Evolutionary conservation across 345 rosid species (phyloP).

Genomic region (Stellera chamaejasme): DNA sequence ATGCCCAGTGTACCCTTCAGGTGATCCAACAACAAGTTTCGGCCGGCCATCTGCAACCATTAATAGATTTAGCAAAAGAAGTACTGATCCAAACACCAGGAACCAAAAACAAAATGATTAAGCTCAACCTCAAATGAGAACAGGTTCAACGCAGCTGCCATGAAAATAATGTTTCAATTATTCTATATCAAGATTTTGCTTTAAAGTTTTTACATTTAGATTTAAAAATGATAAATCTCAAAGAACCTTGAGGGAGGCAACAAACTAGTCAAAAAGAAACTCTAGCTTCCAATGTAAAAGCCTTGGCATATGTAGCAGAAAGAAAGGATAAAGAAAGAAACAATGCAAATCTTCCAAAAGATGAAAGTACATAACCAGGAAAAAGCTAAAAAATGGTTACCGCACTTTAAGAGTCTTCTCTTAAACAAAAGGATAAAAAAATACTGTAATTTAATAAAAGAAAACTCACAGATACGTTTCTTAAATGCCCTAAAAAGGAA

Average conservation of each 20-base stretch:
- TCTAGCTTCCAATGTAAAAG: slow-evolving; percentile 5
- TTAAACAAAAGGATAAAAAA: slow-evolving; percentile 28
- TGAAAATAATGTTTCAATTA: background rate
- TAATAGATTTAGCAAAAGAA: slow-evolving; percentile 1
- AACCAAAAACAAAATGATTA: background rate
- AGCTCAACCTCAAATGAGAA: slow-evolving; percentile 3
- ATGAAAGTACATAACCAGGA: slow-evolving; percentile 13
- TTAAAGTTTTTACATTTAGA: background rate
- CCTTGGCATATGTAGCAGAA: slow-evolving; percentile 4
- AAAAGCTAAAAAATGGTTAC: slow-evolving; percentile 10
- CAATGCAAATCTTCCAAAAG: slow-evolving; percentile 17
- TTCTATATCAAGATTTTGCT: too few species aligned
- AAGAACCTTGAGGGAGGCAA: slow-evolving; percentile 14
- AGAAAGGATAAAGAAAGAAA: slow-evolving; percentile 12
- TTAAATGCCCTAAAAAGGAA: too few species aligned
- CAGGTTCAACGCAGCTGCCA: background rate
- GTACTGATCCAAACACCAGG: background rate
- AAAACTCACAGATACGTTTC: too few species aligned
- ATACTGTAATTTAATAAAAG: background rate
- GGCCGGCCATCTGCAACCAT: slow-evolving; percentile 73
- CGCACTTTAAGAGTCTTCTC: slow-evolving; percentile 32
- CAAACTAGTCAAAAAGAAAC: slow-evolving; percentile 4
- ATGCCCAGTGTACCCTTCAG: slow-evolving; percentile 81
- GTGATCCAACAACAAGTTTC: slow-evolving; percentile 78
- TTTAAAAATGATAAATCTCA: slow-evolving; percentile 8